Base-by-base conservation (phyloP, 176 grass and related monocot genomes). In the Elymus sibiricus region DNA sequence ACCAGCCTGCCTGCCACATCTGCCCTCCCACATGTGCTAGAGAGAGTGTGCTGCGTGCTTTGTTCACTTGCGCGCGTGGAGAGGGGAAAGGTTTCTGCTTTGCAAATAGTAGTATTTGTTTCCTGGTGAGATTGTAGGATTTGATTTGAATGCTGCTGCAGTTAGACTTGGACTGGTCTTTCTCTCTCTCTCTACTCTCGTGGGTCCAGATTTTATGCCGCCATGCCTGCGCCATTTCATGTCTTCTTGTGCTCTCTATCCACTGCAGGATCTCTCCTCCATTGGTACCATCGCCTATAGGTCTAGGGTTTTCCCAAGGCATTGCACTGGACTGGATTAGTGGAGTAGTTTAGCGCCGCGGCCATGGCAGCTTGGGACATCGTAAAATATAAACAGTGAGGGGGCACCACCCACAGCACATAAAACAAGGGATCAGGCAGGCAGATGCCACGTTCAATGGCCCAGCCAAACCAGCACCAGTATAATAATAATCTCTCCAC, bases 91-190 rank as follows among this genome's bases (percentile, higher is more conserved):
- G 25, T 28, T 29, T 31, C 72, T 46, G 76, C 4, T 77, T 63
- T 77, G 74, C 37, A 27, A 53, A 29, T 29, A n/a, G 0, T 14
- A 51, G 47, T 56, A 32, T 74, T 42, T 55, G 42, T 60, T 32
- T 34, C 42, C 13, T 25, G 66, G 26, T 44, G 88, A 11, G 46
- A 60, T 3, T 32, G 47, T 37, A 83, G 72, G 70, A 42, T 86
- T 83, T 77, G 72, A 86, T 94, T 93, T 90, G 91, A 93, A 88
- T 82, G 92, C 82, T 71, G 66, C 29, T 51, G 80, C 90, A 29
- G 77, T 84, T 97, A 88, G 92, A 97, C 92, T 37, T 37, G 35
- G 35, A 37, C 35, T 42, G 66, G 87, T 92, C 89, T 81, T 34
- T 6, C 35, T 6, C 56, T 25, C 37, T 5, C 3, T 40, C 68